Evolutionary conservation across 495 filamentous ascomycete genomes (phyloP).

Genomic region (Aspergillus incahuasiensis): DNA sequence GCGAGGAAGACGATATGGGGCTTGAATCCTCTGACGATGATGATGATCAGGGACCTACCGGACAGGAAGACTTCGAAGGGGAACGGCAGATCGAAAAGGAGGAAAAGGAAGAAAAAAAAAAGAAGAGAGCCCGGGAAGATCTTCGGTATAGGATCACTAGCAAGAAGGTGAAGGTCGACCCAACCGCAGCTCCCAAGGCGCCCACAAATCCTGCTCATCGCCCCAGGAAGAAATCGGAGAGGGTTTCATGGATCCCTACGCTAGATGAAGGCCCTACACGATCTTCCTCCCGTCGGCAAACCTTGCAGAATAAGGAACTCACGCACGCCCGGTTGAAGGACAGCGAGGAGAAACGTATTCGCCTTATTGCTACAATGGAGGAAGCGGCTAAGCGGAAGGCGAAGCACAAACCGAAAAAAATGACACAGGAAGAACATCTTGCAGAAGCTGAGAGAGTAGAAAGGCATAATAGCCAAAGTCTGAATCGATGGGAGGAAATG

Average conservation of each 20-base stretch:
- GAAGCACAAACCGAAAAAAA: slow-evolving; percentile 65
- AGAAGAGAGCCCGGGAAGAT: slow-evolving; percentile 65
- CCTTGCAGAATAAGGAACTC: slow-evolving; percentile 77
- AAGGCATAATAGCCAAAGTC: slow-evolving; percentile 78
- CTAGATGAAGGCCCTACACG: slow-evolving; percentile 73
- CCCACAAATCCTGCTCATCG: slow-evolving; percentile 49
- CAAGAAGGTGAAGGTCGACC: slow-evolving; percentile 64
- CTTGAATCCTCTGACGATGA: slow-evolving; percentile 83
- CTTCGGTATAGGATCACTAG: slow-evolving; percentile 45
- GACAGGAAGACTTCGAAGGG: slow-evolving; percentile 52
- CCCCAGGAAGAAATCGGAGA: slow-evolving; percentile 90
- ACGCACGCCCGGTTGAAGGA: slow-evolving; percentile 79
- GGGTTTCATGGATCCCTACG: slow-evolving; percentile 81
- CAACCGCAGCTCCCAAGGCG: slow-evolving; percentile 43
- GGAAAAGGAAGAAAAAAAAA: slow-evolving; percentile 53
- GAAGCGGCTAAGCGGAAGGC: slow-evolving; percentile 76
- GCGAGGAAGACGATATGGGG: slow-evolving; percentile 66
- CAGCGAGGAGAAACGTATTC: slow-evolving; percentile 71
- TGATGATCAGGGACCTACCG: slow-evolving; percentile 64
- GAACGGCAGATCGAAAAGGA: slow-evolving; percentile 66
- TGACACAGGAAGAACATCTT: slow-evolving; percentile 88
- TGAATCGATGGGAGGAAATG: slow-evolving; percentile 90
- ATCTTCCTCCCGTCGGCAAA: slow-evolving; percentile 76
- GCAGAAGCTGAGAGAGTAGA: slow-evolving; percentile 80
- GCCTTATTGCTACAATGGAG: slow-evolving; percentile 80